Base-by-base conservation (phyloP, 805 yeast species). In the Yarrowia sp. region DNA sequence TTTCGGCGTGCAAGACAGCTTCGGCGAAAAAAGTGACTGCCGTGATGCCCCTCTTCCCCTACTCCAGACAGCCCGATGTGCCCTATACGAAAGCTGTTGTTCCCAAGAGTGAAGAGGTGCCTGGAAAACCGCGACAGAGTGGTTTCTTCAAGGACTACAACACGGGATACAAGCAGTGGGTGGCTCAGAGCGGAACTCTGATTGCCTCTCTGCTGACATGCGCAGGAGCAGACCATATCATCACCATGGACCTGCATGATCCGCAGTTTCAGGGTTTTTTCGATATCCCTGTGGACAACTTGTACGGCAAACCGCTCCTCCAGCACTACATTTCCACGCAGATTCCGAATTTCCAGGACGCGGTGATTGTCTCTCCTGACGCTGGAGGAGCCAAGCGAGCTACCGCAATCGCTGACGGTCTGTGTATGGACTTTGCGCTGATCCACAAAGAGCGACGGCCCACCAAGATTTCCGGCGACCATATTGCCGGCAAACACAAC, bases 361-460 rank as follows among this genome's bases (percentile, higher is more conserved):
- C 94, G 50, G 97, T 95, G 8, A 87, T 95, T 73, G 98, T 95
- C 42, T 92, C 97, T 1, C 99, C 99, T 0, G 99, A 95, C 79
- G 95, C 98, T 26, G 99, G 99, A 75, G 99, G 99, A 71, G 99
- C 99, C 63, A 95, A 95, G 78, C 82, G 99, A 72, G 98, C 99
- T 41, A 91, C 97, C 0, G 89, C 94, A 0, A 85, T 95, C 70
- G 99, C 99, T 1, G 99, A 95, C 79, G 85, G 90, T 1, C 80
- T 95, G 69, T 92, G 91, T 19, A 85, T 95, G 81, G 85, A 92
- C 35, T 93, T 95, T 81, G 99, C 99, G 0, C 82, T 95, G 78
- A 92, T 95, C 72, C 98, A 95, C 79, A 95, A 95, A 79, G 99
- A 95, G 77, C 83, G 97, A 76, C 82, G 96, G 72, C 85, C 82